Evolutionary conservation across 257 asterid species (phyloP).

Genomic region (Jacaranda copaia): DNA sequence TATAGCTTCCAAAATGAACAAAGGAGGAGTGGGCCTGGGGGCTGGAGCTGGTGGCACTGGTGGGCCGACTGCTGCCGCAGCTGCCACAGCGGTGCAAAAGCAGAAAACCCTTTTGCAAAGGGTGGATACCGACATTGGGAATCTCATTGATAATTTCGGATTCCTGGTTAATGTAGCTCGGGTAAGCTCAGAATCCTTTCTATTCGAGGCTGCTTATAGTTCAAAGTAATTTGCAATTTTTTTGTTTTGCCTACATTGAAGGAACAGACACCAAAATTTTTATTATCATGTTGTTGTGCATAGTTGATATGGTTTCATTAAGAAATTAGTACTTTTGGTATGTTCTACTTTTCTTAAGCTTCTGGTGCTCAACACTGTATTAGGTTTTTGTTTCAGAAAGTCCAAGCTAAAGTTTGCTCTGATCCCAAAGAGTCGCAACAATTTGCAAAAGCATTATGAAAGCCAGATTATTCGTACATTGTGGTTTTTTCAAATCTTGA

Average conservation of each 20-base stretch:
- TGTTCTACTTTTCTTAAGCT: background rate
- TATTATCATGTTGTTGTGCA: background rate
- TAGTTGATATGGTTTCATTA: too few relatives aligned
- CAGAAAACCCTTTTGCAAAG: constrained; percentile 70
- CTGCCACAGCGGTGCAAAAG: constrained; percentile 75
- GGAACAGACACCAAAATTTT: background rate
- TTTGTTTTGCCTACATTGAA: too few relatives aligned
- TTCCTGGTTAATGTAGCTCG: constrained; percentile 3
- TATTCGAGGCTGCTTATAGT: background rate
- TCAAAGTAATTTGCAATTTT: background rate
- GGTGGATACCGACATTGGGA: constrained; percentile 68
- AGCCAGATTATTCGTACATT: background rate
- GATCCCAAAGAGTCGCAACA: background rate
- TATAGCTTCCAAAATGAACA: constrained; percentile 57
- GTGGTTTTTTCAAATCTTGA: background rate
- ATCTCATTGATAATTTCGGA: constrained; percentile 20
- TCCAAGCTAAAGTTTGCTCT: background rate
- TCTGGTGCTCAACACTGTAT: background rate
- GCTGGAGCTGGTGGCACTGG: constrained; percentile 50
- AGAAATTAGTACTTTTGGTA: background rate
- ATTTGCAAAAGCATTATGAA: background rate
- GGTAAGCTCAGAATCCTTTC: background rate
- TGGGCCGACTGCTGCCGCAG: constrained; percentile 71
- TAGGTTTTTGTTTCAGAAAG: background rate
- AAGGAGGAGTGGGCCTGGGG: constrained; percentile 63